Evolutionary conservation across 1,284 basidiomycete species (phyloP).

Genomic region (Inonotus obliquus): DNA sequence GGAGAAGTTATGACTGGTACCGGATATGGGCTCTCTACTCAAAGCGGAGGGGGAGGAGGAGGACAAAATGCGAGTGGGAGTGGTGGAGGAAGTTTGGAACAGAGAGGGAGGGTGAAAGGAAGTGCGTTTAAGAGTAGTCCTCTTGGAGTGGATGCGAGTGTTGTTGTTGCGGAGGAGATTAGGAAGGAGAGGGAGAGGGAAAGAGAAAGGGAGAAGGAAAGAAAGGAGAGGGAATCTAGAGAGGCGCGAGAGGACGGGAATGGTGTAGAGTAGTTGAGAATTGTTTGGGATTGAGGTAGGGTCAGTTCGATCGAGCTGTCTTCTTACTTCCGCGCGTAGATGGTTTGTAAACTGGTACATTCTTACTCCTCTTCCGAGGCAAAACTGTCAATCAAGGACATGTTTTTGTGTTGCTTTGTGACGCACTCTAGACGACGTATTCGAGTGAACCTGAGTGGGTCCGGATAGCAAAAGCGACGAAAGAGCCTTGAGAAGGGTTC

Average conservation of each 20-base stretch:
- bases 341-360: no score
- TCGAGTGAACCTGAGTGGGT: no score
- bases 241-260: not conserved
- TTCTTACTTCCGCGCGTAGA: no score
- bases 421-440: no score
- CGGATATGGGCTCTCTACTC: slow-evolving; percentile 18
- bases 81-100: not conserved
- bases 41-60: slow-evolving; percentile 7
- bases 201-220: not conserved
- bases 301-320: no score
- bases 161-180: slow-evolving; percentile 14
- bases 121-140: slow-evolving; percentile 67
- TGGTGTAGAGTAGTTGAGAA: no score
- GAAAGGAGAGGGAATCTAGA: not conserved
- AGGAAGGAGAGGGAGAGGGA: slow-evolving; percentile 4
- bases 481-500: no score
- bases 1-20: slow-evolving; percentile 22
- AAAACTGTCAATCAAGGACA: no score
- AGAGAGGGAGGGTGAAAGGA: slow-evolving; percentile 39
- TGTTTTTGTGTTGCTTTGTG: no score
- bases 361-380: no score
- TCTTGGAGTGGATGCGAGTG: slow-evolving; percentile 21
- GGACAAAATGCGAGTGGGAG: slow-evolving; percentile 16
- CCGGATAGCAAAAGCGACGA: no score
- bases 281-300: no score